These are phyloP conservation scores for Fennellomyces sp. DNA, from an alignment of 371 early-diverging fungal species.

Conservation along the genomic window DNA sequence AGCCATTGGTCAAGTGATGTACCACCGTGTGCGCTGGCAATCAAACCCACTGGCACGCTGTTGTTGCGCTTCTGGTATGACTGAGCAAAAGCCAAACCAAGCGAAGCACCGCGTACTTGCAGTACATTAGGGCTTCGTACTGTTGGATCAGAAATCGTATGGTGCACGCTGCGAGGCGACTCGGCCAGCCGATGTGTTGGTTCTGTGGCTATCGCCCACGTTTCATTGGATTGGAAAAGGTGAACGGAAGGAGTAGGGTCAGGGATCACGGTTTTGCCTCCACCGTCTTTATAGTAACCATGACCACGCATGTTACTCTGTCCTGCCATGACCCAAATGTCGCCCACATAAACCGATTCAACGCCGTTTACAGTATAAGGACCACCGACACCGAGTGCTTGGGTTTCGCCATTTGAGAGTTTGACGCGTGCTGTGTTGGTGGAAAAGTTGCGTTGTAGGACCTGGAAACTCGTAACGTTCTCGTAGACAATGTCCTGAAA, in stretches of 20 bases:
- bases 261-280: neutral
- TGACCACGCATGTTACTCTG: conserved; percentile 56
- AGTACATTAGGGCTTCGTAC: conserved; percentile 26
- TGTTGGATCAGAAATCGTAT: conserved; percentile 40
- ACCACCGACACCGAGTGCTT: conserved; percentile 26
- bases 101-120: conserved; percentile 31
- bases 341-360: conserved; percentile 36
- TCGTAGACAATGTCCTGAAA: neutral
- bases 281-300: conserved; percentile 25
- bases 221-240: conserved; percentile 36
- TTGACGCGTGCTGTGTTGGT: conserved; percentile 21
- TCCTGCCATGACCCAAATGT: conserved; percentile 51
- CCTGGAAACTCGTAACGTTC: conserved; percentile 26
- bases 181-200: conserved; percentile 31
- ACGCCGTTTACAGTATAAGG: conserved; percentile 30
- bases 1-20: conserved; percentile 34
- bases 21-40: conserved; percentile 49
- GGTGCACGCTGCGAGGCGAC: conserved; percentile 34
- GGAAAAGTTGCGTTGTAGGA: conserved; percentile 32
- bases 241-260: conserved; percentile 9
- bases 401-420: conserved; percentile 6
- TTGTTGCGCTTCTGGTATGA: conserved; percentile 17
- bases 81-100: conserved; percentile 31
- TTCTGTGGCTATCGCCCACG: conserved; percentile 29
- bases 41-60: conserved; percentile 35